Conservation (phyloP, 805 yeast genomes). For the Suhomyces vadensis region DNA sequence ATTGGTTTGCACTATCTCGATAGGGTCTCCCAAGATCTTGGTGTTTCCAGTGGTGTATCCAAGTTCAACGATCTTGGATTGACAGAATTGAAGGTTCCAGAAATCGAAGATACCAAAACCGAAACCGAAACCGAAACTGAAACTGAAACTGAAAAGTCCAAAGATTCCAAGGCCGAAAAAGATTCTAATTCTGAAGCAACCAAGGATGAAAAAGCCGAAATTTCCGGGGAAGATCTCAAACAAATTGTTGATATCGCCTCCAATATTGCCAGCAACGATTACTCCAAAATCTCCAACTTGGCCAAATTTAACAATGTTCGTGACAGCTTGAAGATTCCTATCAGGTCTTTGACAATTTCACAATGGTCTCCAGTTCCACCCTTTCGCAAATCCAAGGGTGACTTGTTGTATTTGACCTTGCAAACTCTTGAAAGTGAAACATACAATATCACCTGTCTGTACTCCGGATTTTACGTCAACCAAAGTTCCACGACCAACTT, state of each 20-base stretch:
- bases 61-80: conserved; percentile 46
- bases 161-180: conserved; percentile 27
- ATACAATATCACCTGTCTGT: conserved; percentile 74
- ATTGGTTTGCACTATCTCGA: conserved; percentile 52
- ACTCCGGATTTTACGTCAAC: conserved; percentile 78
- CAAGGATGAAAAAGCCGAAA: conserved; percentile 28
- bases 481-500: conserved; percentile 65
- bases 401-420: conserved; percentile 70
- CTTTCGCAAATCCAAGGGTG: conserved; percentile 64
- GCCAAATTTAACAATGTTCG: conserved; percentile 31
- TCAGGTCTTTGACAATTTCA: conserved; percentile 60
- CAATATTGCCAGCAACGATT: conserved; percentile 12
- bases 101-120: conserved; percentile 15
- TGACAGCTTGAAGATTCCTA: conserved; percentile 44
- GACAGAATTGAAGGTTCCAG: conserved; percentile 25
- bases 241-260: conserved; percentile 11
- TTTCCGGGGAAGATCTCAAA: conserved; percentile 13
- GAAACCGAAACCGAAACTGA: conserved; percentile 15
- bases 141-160: conserved; percentile 12
- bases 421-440: conserved; percentile 82
- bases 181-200: conserved; percentile 10
- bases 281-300: conserved; percentile 12
- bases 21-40: conserved; percentile 44
- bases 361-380: conserved; percentile 87
- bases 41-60: conserved; percentile 50